A percentile compares a stretch with the other conserved stretches of the same genome.
Evolutionary conservation across 1,284 basidiomycete genomes (phyloP).

Genomic region (Ustilago bromivora): DNA sequence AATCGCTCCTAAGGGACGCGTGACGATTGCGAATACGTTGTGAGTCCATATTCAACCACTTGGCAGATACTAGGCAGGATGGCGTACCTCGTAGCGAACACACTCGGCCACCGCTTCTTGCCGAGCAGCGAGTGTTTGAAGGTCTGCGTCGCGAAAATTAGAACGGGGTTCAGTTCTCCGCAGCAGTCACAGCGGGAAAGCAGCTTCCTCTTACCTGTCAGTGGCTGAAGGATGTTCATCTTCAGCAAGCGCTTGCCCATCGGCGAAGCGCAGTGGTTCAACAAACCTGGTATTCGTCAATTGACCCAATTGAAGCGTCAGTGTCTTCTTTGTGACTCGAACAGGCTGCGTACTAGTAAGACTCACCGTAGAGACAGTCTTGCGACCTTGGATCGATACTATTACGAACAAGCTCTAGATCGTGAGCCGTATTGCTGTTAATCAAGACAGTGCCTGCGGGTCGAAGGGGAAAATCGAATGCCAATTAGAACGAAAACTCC

Average conservation of each 20-base stretch:
- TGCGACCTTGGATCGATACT: constrained; percentile 43
- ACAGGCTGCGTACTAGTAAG: background rate
- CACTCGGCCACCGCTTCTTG: constrained; percentile 76
- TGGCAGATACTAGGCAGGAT: too few species aligned
- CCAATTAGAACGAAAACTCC: background rate
- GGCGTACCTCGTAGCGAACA: constrained; percentile 75
- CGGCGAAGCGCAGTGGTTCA: constrained; percentile 86
- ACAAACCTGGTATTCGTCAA: constrained; percentile 56
- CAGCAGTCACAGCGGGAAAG: background rate
- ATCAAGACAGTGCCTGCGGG: constrained; percentile 85
- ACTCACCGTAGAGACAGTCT: constrained; percentile 43
- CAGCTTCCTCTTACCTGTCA: constrained; percentile 73
- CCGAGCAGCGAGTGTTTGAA: constrained; percentile 79
- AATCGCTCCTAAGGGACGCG: constrained; percentile 74
- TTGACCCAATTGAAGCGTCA: background rate
- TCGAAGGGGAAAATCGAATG: background rate
- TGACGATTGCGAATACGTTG: background rate
- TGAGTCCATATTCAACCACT: background rate
- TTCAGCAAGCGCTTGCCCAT: constrained; percentile 86
- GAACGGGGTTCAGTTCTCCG: background rate
- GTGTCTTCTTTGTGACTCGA: too few species aligned
- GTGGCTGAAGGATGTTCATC: constrained; percentile 84
- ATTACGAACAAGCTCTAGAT: constrained; percentile 81
- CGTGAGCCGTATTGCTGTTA: constrained; percentile 84
- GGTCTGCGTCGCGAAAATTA: constrained; percentile 71